A percentile compares a stretch with the other conserved stretches of the same genome.
Evolutionary conservation across 495 filamentous ascomycete genomes (phyloP).

Genomic region (Saxophila tyrrhenica): DNA sequence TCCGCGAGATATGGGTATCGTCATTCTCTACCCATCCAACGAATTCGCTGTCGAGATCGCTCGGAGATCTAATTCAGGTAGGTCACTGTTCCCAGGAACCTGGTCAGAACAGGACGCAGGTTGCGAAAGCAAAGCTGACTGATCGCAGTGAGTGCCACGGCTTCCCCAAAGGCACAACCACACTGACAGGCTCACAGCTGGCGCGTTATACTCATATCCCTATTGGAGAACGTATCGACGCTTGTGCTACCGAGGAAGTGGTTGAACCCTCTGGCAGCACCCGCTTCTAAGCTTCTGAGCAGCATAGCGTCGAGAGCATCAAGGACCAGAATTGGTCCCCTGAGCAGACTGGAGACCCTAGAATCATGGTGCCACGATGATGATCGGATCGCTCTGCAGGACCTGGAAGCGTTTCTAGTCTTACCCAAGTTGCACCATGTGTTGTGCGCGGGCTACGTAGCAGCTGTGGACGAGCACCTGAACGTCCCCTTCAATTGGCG

Average conservation of each 20-base stretch:
- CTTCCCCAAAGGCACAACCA: not conserved
- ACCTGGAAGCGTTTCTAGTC: not conserved
- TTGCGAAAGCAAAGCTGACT: too few species aligned
- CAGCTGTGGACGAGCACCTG: not conserved
- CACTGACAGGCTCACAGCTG: not conserved
- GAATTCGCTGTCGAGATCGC: too few species aligned
- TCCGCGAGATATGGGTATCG: too few species aligned
- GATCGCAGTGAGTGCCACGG: not conserved
- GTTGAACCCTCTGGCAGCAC: not conserved
- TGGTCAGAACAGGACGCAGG: not conserved
- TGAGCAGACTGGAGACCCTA: not conserved
- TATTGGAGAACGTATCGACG: not conserved
- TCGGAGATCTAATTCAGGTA: not conserved
- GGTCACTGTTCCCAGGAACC: not conserved
- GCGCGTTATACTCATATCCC: not conserved
- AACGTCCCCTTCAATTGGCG: not conserved
- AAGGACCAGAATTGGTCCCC: not conserved
- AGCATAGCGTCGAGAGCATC: not conserved
- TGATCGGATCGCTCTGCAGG: not conserved
- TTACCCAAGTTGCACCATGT: not conserved
- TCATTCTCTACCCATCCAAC: too few species aligned
- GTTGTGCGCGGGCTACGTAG: not conserved
- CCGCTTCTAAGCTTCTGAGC: not conserved
- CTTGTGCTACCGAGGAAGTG: not conserved
- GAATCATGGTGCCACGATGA: not conserved